Evolutionary conservation across 305 asterid genomes (phyloP), one percentile per base, ranked within the genome.

Genomic region (Fraxinus sp.): DNA sequence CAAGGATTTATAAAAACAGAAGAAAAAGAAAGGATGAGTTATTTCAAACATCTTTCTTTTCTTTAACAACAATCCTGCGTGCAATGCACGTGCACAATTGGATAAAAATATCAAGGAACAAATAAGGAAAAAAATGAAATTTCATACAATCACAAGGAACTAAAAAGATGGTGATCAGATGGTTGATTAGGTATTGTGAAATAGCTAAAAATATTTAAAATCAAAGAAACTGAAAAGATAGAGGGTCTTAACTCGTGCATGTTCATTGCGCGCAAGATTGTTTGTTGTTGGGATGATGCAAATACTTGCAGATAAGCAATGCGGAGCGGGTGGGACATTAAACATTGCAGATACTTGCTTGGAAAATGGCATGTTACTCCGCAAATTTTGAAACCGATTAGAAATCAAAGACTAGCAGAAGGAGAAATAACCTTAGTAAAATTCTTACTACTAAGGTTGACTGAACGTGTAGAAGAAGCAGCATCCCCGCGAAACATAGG

Each of bases 311-410:
- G 52, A 43, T 43, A 43, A 43, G 13, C 16, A 13, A 43, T 43
- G 52, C 52, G 4, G 52, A 11, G 52, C 5, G 52, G 5, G 77
- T n/a, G 72, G 73, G 10, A 81, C 46, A 6, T 83, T 83, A 20
- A 86, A 88, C n/a, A 81, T 81, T 86, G 87, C 88, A n/a, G 87
- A 49, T 22, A 72, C 85, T 71, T 81, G 77, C 82, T 86, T 91
- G 57, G 77, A 77, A 55, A 62, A 62, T 22, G 77, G 87, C 62
- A 82, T 39, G 73, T 84, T 86, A 84, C 73, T 85, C 26, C 85
- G 82, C 22, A 89, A 75, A 49, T 83, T 82, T 57, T 79, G 86
- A 81, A 83, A 86, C 52, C 84, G 90, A 80, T 36, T 79, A 80
- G 86, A 57, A 14, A 66, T 70, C 39, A 49, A 16, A 35, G 57